These are phyloP conservation scores for Monosporascus sp. DNA, from an alignment of 2,329 filamentous ascomycete species.

Conservation along the genomic window DNA sequence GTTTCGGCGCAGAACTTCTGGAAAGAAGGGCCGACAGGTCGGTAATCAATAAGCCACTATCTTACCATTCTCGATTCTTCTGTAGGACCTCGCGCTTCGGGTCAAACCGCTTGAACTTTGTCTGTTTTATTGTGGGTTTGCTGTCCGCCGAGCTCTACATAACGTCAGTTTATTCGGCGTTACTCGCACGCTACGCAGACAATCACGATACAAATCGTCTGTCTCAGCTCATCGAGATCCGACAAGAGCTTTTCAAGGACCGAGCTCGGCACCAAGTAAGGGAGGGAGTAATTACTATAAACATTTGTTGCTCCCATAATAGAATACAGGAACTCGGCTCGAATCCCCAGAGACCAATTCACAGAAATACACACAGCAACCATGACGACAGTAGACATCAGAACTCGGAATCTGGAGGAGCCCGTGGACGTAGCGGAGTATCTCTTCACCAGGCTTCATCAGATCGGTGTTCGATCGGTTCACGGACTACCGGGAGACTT, in stretches of 20 bases:
- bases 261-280: neutral
- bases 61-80: neutral
- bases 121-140: neutral
- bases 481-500: constrained; percentile 70
- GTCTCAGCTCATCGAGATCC: too few species aligned
- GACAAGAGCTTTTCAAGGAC: neutral
- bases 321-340: neutral
- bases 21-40: neutral
- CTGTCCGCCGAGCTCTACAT: neutral
- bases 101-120: neutral
- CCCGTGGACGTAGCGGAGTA: constrained; percentile 61
- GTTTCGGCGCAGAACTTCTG: neutral
- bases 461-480: constrained; percentile 59
- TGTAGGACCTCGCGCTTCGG: neutral
- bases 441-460: constrained; percentile 57
- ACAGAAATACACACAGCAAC: neutral
- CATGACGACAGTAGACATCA: constrained; percentile 31
- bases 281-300: neutral
- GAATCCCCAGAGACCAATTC: neutral
- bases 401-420: constrained; percentile 37
- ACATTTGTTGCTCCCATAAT: neutral
- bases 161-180: neutral
- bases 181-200: neutral
- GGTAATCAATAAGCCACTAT: neutral
- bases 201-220: neutral